Evolutionary conservation across 352 stramenopile species (phyloP).

Genomic region (Phytophthora foliorum): DNA sequence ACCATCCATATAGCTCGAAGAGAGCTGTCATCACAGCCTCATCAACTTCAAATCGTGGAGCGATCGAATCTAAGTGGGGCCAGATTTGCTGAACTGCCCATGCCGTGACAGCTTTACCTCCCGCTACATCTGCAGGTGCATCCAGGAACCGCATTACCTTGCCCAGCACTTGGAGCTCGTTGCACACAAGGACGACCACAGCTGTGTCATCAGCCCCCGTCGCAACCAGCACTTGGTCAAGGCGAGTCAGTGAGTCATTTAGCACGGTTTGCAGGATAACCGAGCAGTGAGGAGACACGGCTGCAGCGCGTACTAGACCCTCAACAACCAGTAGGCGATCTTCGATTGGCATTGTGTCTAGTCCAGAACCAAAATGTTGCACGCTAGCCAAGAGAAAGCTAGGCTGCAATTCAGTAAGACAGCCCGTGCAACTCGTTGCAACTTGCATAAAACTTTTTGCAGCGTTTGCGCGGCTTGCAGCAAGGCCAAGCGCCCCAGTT

Average conservation of each 20-base stretch:
- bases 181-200: slow-evolving; percentile 40
- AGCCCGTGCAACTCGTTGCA: slow-evolving; percentile 54
- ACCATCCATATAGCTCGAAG: slow-evolving; percentile 80
- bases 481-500: slow-evolving; percentile 49
- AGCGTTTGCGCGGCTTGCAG: slow-evolving; percentile 52
- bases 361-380: slow-evolving; percentile 48
- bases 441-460: slow-evolving; percentile 84
- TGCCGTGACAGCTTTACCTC: slow-evolving; percentile 54
- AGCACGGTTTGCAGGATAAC: slow-evolving; percentile 63
- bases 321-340: slow-evolving; percentile 76
- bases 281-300: slow-evolving; percentile 56
- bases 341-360: slow-evolving; percentile 50
- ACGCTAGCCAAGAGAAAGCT: slow-evolving; percentile 53
- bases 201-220: slow-evolving; percentile 29
- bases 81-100: slow-evolving; percentile 65
- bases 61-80: slow-evolving; percentile 63
- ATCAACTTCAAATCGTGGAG: slow-evolving; percentile 46
- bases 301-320: slow-evolving; percentile 64
- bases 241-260: slow-evolving; percentile 51
- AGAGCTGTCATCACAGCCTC: slow-evolving; percentile 65
- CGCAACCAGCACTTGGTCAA: slow-evolving; percentile 55
- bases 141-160: slow-evolving; percentile 78
- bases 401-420: slow-evolving; percentile 58
- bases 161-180: slow-evolving; percentile 74
- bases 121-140: slow-evolving; percentile 58